Evolutionary conservation across 2,329 filamentous ascomycete species (phyloP), one percentile per base, ranked within the genome.

Genomic region (Phialemonium atrogriseum): DNA sequence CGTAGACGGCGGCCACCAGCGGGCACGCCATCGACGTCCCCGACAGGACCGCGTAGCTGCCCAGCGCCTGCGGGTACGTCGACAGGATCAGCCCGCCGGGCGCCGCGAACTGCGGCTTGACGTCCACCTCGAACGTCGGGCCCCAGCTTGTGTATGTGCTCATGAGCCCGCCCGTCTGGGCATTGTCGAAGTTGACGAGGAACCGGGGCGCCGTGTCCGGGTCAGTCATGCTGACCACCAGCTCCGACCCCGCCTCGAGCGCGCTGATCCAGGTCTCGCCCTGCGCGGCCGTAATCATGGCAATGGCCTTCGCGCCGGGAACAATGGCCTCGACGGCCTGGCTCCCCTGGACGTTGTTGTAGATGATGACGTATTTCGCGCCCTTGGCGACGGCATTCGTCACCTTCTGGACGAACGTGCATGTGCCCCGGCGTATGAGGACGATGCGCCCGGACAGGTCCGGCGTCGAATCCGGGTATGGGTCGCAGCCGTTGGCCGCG

Each of bases 361-460:
- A 80, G 44, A 77, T 58, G 41, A 81, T 52, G 33, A 81, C 52
- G 40, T 78, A 77, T 46, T 69, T 66, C 30, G 73, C 77, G 9
- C 77, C 77, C 29, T 56, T 58, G 6, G 50, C 56, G n/a, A 52
- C 55, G 1, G 59, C 48, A 33, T 65, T 62, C 10, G 40, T 37
- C 11, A 54, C 55, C 40, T 66, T 60, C 5, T 46, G 41, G 13
- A 59, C 56, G 36, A 77, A 77, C 0, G 61, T 61, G 49, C 76
- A 80, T 7, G 54, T 64, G 29, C 75, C 75, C 15, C 73, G 66
- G 27, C 70, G 70, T 23, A 81, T 58, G 7, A 81, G 64, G 4
- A 77, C 73, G 22, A 82, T 67, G 30, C 68, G 59, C 15, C 58
- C 58, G 26, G 66, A 67, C 11, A 83, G 58, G 41, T 79, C 68